Base-by-base conservation (phyloP, 2,329 filamentous ascomycete species). In the Arthrobotrys sphaeroides region DNA sequence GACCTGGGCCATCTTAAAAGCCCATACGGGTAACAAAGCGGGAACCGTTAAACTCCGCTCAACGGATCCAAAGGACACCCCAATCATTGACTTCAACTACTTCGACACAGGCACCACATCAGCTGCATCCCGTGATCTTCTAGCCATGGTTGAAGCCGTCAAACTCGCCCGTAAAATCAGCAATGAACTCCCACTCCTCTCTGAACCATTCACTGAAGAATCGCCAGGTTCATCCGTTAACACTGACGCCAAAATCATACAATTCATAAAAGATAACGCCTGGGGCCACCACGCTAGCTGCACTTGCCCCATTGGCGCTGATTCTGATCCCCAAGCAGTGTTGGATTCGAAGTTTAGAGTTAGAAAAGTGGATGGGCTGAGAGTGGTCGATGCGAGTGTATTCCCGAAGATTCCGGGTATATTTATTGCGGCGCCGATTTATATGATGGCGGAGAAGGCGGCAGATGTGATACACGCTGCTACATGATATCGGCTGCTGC, bases 21-120 rank as follows among this genome's bases (percentile, higher is more conserved):
- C 87, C 0, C 89, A 90, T 78, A 86, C 89, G 0, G 86, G 87
- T 61, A 91, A 91, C 40, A 69, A 7, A 0, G 86, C 86, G 4
- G 90, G 90, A 6, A 86, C 85, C 0, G 89, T 93, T 2, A 85
- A 82, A 2, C 85, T 93, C 3, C 84, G 83, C 13, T 89, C 87
- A 0, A 82, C 86, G 0, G 86, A 92, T 79, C 90, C 90, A 0
- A 86, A 87, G 0, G 89, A 91, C 64, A 83, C 85, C 2, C 90
- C 90, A 0, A 81, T 86, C 4, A 90, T 92, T 77, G 83, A 84
- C 57, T 90, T 89, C 83, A 87, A 88, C 81, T 90, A 86, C 81
- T 89, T 87, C 82, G 84, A 85, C 51, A 83, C 83, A 0, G 86
- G 86, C 18, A 82, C 81, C 42, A 82, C 82, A 70, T 82, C 80